Evolutionary conservation across 2,329 filamentous ascomycete genomes (phyloP).

Genomic region (Xylaria sp.): DNA sequence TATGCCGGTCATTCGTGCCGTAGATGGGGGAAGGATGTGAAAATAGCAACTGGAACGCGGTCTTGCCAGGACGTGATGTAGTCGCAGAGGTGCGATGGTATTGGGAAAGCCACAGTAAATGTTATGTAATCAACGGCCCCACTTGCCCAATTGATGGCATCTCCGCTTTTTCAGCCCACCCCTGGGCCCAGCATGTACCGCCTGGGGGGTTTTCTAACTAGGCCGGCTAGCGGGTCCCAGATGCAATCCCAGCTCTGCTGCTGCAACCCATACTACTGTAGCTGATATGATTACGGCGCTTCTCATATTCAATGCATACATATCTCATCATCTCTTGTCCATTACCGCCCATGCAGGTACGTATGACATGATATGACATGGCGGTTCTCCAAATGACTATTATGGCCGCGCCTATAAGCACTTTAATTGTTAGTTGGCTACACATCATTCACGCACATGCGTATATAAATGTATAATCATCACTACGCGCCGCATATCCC

Average conservation of each 20-base stretch:
- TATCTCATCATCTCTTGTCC: not conserved
- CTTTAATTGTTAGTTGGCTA: not conserved
- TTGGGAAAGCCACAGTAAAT: slow-evolving; percentile 35
- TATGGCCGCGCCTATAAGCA: slow-evolving; percentile 16
- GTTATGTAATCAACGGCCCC: slow-evolving; percentile 40
- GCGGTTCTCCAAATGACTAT: not conserved
- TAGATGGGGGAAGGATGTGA: slow-evolving; percentile 21
- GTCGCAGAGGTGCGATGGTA: slow-evolving; percentile 37
- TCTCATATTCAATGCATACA: not conserved
- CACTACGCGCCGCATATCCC: not conserved
- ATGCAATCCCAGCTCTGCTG: too few species aligned
- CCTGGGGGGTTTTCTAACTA: not conserved
- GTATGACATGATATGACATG: slow-evolving; percentile 6
- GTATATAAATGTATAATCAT: not conserved
- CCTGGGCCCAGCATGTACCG: not conserved
- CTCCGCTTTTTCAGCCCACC: slow-evolving; percentile 28
- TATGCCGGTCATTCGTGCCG: slow-evolving; percentile 33
- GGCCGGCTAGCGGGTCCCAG: not conserved
- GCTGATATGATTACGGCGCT: not conserved
- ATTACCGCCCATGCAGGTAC: slow-evolving; percentile 29
- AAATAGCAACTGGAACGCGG: slow-evolving; percentile 39
- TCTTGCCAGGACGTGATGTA: slow-evolving; percentile 40
- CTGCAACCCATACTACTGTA: not conserved
- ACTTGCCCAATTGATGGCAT: slow-evolving; percentile 35
- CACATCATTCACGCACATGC: not conserved